These are phyloP conservation scores for Salix purpurea DNA, from an alignment of 345 rosid genomes.

Conservation along the genomic window DNA sequence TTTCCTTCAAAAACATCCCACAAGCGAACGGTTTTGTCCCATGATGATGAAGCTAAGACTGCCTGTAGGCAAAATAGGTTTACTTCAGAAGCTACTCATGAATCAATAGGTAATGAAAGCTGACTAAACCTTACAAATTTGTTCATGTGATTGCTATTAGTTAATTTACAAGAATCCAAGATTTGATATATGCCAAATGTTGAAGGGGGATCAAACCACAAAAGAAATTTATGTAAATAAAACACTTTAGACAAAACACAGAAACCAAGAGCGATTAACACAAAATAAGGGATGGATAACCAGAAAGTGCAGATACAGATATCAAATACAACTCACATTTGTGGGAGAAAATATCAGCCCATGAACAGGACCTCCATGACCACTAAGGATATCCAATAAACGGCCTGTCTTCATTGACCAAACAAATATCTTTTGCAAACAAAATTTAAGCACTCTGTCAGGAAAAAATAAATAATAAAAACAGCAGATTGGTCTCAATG, in stretches of 20 bases:
- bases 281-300: neutral
- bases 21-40: slow-evolving; percentile 88
- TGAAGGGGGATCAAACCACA: neutral
- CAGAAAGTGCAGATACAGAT: neutral
- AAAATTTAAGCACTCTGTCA: slow-evolving; percentile 5
- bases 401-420: slow-evolving; percentile 99
- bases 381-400: slow-evolving; percentile 82
- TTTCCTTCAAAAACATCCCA: slow-evolving; percentile 97
- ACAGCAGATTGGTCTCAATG: neutral
- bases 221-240: neutral
- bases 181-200: neutral
- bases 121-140: neutral
- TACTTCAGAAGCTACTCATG: slow-evolving; percentile 6
- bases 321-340: slow-evolving; percentile 49
- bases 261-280: neutral
- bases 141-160: neutral
- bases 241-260: neutral
- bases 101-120: neutral
- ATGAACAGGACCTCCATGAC: slow-evolving; percentile 98
- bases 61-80: slow-evolving; percentile 32
- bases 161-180: neutral
- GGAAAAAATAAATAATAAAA: neutral
- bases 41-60: slow-evolving; percentile 85
- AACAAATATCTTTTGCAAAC: slow-evolving; percentile 63
- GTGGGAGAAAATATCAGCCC: slow-evolving; percentile 85